Percentiles rank a stretch among this genome's conserved stretches.
These are phyloP conservation scores for Rhododendron molle DNA, from an alignment of 148 eudicot species.

Conservation along the genomic window DNA sequence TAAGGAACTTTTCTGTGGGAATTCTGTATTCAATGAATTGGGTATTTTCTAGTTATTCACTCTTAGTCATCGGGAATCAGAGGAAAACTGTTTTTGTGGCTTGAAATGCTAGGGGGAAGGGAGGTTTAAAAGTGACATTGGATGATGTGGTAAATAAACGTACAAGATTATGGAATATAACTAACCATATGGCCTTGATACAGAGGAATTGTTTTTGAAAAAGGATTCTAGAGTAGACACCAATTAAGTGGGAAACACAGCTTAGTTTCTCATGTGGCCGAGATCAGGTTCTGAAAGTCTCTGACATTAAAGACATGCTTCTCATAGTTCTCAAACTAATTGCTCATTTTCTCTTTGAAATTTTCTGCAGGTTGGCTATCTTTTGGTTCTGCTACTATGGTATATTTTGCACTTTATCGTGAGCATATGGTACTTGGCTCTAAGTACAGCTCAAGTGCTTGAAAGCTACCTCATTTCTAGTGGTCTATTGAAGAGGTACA, in stretches of 20 bases:
- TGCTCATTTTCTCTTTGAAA: constrained; percentile 6
- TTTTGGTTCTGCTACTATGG: constrained; percentile 47
- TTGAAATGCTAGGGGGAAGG: not conserved
- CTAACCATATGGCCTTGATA: not conserved
- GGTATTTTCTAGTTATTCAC: not conserved
- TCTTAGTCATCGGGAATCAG: not conserved
- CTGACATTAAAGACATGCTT: not conserved
- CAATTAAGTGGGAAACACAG: not conserved
- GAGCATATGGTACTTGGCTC: constrained; percentile 45
- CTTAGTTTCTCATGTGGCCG: not conserved
- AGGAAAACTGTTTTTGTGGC: not conserved
- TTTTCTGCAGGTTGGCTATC: constrained; percentile 46
- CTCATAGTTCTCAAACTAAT: not conserved
- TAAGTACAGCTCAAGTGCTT: constrained; percentile 23
- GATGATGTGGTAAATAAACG: not conserved
- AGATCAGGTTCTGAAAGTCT: not conserved
- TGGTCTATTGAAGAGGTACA: constrained; percentile 42
- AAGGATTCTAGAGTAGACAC: not conserved
- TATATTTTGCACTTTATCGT: constrained; percentile 46
- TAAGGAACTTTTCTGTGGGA: not conserved
- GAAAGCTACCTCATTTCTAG: constrained; percentile 61
- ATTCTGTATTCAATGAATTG: not conserved
- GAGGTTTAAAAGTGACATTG: not conserved
- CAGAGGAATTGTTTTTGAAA: not conserved
- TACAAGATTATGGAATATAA: not conserved